Evolutionary conservation across 2,329 filamentous ascomycete species (phyloP), one percentile per base, ranked within the genome.

Genomic region (Apiospora aurea): DNA sequence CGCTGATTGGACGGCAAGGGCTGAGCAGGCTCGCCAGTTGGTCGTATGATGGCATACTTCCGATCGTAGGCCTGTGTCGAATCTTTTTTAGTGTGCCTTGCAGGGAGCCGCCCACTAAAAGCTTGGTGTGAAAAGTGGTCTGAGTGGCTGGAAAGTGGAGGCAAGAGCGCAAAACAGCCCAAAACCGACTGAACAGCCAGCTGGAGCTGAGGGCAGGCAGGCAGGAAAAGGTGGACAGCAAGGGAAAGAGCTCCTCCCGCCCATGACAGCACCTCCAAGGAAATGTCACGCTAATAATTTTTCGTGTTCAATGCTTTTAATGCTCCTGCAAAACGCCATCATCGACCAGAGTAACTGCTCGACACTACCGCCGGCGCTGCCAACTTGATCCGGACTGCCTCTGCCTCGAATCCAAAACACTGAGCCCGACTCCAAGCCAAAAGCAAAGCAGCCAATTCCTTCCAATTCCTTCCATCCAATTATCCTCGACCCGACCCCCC

Each of bases 321-420:
- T 47, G 68, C 49, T 53, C 29, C 68, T 38, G 68, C 68, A 53
- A 69, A 64, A 64, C 69, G 38, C 57, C 71, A 73, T 73, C 71
- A 73, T 73, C 71, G 67, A 73, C 64, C 64, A 71, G n/a, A 34
- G n/a, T 67, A 44, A 64, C 34, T 64, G 57, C 29, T 11, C 13
- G 18, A n/a, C 3, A 38, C 57, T 64, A 61, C 53, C 34, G 34
- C 41, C 57, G 57, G 34, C 41, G 29, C 57, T 64, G 57, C 57
- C 57, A 41, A 41, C 21, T 11, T 14, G 57, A 41, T 38, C 57
- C 10, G 7, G 26, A 21, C 29, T 21, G 11, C n/a, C 13, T 51
- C 8, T 29, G 26, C 26, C 26, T 29, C 26, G 26, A 53, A 14
- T 14, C 21, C 16, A 29, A 29, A 29, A 29, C 26, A 29, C 29